Evolutionary conservation across 768 basidiomycete species (phyloP), one percentile per base, ranked within the genome.

Genomic region (Tephrocybe sp.): DNA sequence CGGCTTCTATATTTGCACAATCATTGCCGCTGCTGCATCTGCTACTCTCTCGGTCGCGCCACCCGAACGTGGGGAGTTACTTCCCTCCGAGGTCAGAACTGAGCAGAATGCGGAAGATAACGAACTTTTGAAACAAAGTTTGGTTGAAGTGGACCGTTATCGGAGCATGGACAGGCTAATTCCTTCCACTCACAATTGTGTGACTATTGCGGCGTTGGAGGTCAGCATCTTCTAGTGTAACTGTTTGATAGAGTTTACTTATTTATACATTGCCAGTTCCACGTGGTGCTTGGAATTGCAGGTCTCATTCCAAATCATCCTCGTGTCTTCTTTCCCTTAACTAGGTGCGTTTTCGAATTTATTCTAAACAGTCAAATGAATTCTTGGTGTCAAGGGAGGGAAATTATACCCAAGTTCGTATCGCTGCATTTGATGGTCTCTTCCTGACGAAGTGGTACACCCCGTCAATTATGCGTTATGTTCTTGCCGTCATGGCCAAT

Each of bases 151-250:
- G 26, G 90, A 93, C 60, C 81, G 96, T 36, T 96, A 95, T 70
- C 85, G 92, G 49, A 91, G 85, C 60, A 92, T 97, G 86, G 97
- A 99, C 67, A 79, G 94, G 47, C 75, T 98, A 13, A 94, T 98
- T 49, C 93, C 97, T 8, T 96, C 95, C 1, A 84, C 86, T 40
- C 93, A 96, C 59, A 99, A 99, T 62, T 83, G 92, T 27, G 88
- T 98, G 22, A 95, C 97, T 0, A 79, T 89, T 41, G 92, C 97
- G 21, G 87, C 86, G 7, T 73, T 99, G 47, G 92, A 98, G 80
- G 93, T 96, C 53, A 51, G 80, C 68, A 9, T 44, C 13, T 5
- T n/a, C 21, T 40, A 50, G 19, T 26, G 8, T 15, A 51, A 8
- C 39, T 9, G n/a, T 24, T 32, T 32, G 1, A 35, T n/a, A 44